Evolutionary conservation across 1,139 yeast genomes (phyloP), one percentile per base, ranked within the genome.

Genomic region (Saccharomyces pastorianus): DNA sequence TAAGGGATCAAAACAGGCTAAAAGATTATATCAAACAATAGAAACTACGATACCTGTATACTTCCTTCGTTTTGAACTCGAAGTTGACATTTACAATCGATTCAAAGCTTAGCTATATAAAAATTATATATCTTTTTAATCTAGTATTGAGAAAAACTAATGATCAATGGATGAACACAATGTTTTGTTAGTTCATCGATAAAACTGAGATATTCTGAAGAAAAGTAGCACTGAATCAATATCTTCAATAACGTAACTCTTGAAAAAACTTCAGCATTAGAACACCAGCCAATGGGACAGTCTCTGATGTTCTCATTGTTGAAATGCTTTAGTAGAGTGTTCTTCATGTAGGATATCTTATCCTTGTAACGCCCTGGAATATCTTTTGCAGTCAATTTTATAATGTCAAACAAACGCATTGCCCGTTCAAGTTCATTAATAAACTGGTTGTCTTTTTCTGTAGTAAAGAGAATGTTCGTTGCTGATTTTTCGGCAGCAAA

Each of bases 381-480:
- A 31, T 31, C 34, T 31, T 31, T 31, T 31, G n/a, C 34, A 31
- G 34, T 31, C 34, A 31, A 1, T 31, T 31, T 31, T 31, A 31
- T 31, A 6, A 31, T 31, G 34, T 31, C 34, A 31, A 31, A 31
- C 34, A 31, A 14, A 46, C 48, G 27, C 27, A 46, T n/a, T 2
- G 26, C 28, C 23, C 23, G 27, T 31, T 31, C 34, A 31, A 31
- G 34, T 13, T 70, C 71, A 58, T 76, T 75, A 57, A 76, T 67
- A 64, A 76, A 82, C 29, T 80, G 73, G 58, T 82, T 82, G 53
- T 75, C 76, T 61, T 75, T 79, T 14, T 65, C 65, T 3, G 54
- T 62, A 9, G 53, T 31, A 31, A 31, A 31, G 34, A 31, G 34
- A 31, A 31, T 31, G 34, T 31, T 31, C 14, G 34, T 31, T 31